Conservation (phyloP, 1,139 yeast species). For the Fermentozyma sake region DNA sequence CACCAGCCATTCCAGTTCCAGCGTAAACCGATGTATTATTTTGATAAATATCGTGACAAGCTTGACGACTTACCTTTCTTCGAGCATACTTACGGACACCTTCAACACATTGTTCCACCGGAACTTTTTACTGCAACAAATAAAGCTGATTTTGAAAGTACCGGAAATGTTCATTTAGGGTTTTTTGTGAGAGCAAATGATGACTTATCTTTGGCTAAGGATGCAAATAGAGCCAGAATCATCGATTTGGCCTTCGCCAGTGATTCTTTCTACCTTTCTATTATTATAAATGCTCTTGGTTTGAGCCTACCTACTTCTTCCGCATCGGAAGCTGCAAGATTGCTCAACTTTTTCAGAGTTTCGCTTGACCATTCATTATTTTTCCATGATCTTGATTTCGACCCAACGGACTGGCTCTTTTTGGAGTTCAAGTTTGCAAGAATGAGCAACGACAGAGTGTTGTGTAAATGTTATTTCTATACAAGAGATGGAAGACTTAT, state of each 20-base stretch:
- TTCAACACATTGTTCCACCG: conserved; percentile 28
- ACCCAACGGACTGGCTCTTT: conserved; percentile 37
- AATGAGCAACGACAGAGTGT: conserved; percentile 31
- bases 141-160: conserved; percentile 13
- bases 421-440: conserved; percentile 33
- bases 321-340: background rate
- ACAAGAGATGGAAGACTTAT: conserved; percentile 28
- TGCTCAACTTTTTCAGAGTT: conserved; percentile 32
- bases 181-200: conserved; percentile 32
- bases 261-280: conserved; percentile 23
- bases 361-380: conserved; percentile 40
- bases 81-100: conserved; percentile 29
- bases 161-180: conserved; percentile 31
- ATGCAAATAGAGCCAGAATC: conserved; percentile 18
- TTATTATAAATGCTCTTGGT: conserved; percentile 24
- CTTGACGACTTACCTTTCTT: conserved; percentile 23
- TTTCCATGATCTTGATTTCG: conserved; percentile 33
- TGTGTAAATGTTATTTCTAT: conserved; percentile 24
- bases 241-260: conserved; percentile 19
- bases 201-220: conserved; percentile 19
- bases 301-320: conserved; percentile 13
- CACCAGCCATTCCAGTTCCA: conserved; percentile 27
- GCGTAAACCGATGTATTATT: conserved; percentile 25
- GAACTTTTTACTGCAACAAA: conserved; percentile 19
- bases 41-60: conserved; percentile 28